Evolutionary conservation across 345 rosid species (phyloP).

Genomic region (Passiflora organensis): DNA sequence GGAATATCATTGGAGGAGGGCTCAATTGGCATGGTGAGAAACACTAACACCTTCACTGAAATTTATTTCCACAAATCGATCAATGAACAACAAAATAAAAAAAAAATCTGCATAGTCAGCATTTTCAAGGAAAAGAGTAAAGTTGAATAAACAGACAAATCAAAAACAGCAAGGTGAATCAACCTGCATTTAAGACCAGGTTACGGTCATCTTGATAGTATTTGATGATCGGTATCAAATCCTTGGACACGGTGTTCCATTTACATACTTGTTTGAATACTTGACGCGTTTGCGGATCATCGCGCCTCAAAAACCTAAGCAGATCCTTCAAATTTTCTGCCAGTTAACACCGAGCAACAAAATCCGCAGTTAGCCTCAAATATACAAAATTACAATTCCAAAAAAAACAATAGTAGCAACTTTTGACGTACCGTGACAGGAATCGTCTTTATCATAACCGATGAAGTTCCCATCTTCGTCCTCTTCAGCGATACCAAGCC

Average conservation of each 20-base stretch:
- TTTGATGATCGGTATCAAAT: constrained; percentile 80
- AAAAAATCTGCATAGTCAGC: not conserved
- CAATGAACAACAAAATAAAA: not conserved
- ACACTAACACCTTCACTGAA: constrained; percentile 88
- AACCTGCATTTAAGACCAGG: constrained; percentile 77
- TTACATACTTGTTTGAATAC: constrained; percentile 89
- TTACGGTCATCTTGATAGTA: constrained; percentile 53
- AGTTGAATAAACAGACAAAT: not conserved
- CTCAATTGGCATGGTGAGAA: constrained; percentile 84
- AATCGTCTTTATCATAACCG: constrained; percentile 54
- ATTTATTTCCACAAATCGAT: not conserved
- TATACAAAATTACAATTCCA: not conserved
- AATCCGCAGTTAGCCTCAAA: not conserved
- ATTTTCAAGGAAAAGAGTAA: not conserved
- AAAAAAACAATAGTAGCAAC: not conserved
- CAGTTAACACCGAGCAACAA: not conserved
- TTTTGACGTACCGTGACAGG: constrained; percentile 46
- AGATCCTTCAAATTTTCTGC: constrained; percentile 73
- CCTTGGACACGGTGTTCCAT: constrained; percentile 74
- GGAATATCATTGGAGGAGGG: constrained; percentile 63
- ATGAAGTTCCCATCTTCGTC: constrained; percentile 42
- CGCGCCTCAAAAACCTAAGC: constrained; percentile 75
- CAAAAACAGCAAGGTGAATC: not conserved
- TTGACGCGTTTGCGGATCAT: constrained; percentile 71
- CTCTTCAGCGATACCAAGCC: constrained; percentile 55